Evolutionary conservation across 176 grass and related monocot species (phyloP), one percentile per base, ranked within the genome.

Genomic region (Alopecurus myosuroides): DNA sequence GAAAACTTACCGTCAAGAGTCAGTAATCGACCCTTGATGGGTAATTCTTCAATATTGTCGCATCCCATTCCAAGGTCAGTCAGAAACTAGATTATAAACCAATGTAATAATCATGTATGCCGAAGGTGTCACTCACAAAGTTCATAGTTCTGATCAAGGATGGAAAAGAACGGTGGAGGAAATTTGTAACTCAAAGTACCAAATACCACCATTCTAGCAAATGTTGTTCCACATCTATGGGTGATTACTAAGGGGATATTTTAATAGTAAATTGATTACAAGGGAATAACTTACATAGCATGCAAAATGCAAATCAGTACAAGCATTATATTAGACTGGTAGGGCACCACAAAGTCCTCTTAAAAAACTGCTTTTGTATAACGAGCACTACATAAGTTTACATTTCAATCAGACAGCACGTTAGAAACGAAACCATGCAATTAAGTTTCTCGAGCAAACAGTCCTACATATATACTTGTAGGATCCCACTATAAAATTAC

Each of bases 1-100:
- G 13, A 86, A 48, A 77, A 80, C 90, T 94, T 77, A 94, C 95
- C 81, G 52, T 91, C 78, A 55, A 79, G 85, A 77, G 90, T 92
- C 33, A 97, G 85, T 75, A 89, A 55, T 86, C 81, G 90, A 72
- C 91, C 92, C 66, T 81, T 91, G 51, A 97, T 93, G 28, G 67
- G 71, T 85, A 97, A 58, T 81, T 88, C 55, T 60, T 97, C 84
- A 87, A 94, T 84, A 80, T 94, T 75, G 78, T 87, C 78, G 82
- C 95, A 94, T 46, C 91, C 86, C 45, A 94, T 64, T 79, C 56
- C 69, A 76, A 57, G 56, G 41, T 82, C 39, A 77, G 78, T 85
- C 42, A 97, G 81, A 85, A 94, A 97, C 95, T 97, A 57, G 49
- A 80, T 22, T 44, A 84, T 14, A 74, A 37, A 65, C 34, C 19